Conservation (phyloP, 2,329 filamentous ascomycete genomes). For the Hysterium pulicare region DNA sequence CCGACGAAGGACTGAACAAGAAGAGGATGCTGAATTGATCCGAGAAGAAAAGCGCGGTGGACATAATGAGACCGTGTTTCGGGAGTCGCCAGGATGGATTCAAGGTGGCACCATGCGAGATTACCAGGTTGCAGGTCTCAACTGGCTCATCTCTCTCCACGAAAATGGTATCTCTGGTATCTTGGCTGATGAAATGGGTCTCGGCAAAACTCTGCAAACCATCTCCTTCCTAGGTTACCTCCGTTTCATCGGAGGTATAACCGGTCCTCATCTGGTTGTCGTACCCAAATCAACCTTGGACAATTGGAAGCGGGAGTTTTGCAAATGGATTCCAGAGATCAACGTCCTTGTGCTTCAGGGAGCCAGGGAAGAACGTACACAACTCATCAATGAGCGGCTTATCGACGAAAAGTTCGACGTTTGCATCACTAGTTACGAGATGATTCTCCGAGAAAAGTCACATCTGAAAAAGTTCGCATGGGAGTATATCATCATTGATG, state of each 20-base stretch:
- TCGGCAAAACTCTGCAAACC: conserved; percentile 96
- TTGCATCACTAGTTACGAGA: conserved; percentile 97
- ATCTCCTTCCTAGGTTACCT: conserved; percentile 96
- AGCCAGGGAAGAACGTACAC: conserved; percentile 86
- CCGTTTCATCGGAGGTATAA: conserved; percentile 83
- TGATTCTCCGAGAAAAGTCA: conserved; percentile 93
- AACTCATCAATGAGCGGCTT: conserved; percentile 86
- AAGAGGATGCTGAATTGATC: conserved; percentile 87
- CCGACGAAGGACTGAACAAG: conserved; percentile 87
- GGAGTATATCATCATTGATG: conserved; percentile 99
- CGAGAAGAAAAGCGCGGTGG: conserved; percentile 86
- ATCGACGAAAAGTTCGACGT: conserved; percentile 95
- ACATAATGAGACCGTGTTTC: conserved; percentile 76
- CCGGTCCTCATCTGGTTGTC: conserved; percentile 82
- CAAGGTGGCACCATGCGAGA: conserved; percentile 85
- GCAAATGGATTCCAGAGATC: conserved; percentile 90
- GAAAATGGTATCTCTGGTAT: conserved; percentile 99
- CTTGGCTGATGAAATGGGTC: conserved; percentile 95
- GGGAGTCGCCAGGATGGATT: conserved; percentile 89
- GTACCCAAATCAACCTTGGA: conserved; percentile 97
- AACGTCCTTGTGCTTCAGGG: conserved; percentile 92
- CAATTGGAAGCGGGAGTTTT: conserved; percentile 97
- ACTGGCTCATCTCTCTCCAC: conserved; percentile 96
- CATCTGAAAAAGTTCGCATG: conserved; percentile 97
- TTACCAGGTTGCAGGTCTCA: conserved; percentile 91